Evolutionary conservation across 192 early-diverging fungal species (phyloP), one percentile per base, ranked within the genome.

Genomic region (Coemansia biformis): DNA sequence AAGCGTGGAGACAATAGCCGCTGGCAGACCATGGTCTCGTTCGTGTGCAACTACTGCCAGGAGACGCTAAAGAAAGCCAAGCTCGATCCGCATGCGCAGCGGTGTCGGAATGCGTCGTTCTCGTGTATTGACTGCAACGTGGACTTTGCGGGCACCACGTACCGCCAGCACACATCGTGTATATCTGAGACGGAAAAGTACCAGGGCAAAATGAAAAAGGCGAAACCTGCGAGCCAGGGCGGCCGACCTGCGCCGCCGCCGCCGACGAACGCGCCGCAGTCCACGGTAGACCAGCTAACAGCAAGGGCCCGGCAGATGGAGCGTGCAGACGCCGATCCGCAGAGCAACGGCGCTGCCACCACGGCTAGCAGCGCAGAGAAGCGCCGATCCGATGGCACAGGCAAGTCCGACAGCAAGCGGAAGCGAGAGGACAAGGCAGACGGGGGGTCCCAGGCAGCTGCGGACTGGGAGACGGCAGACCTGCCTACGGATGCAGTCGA

Each of bases 181-280:
- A 93, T 98, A 15, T 82, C 81, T 11, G 95, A 98, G 55, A 87
- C 84, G 0, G 88, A 98, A 76, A 98, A 98, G 60, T 95, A 93
- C 63, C 83, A 93, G 31, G 67, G 67, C 15, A 71, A 60, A 29
- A 24, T 45, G 28, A 41, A 57, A 38, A 57, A 28, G 16, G 22
- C 17, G 46, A 21, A 46, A 44, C 8, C 43, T 29, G 38, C 26
- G n/a, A n/a, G n/a, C n/a, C n/a, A n/a, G n/a, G n/a, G n/a, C n/a
- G n/a, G n/a, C n/a, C 17, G 28, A 16, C 29, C 15, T 26, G 38
- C 46, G 30, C 17, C 14, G 28, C 26, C 19, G 30, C 17, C 46
- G 17, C 16, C 35, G 4, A 15, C 31, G 23, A 26, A 8, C n/a
- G 13, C 39, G 13, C 31, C 54, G 10, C 56, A 39, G 23, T 69